Base-by-base conservation (phyloP, 2,329 filamentous ascomycete genomes). In the Mycosphaerella sp. region DNA sequence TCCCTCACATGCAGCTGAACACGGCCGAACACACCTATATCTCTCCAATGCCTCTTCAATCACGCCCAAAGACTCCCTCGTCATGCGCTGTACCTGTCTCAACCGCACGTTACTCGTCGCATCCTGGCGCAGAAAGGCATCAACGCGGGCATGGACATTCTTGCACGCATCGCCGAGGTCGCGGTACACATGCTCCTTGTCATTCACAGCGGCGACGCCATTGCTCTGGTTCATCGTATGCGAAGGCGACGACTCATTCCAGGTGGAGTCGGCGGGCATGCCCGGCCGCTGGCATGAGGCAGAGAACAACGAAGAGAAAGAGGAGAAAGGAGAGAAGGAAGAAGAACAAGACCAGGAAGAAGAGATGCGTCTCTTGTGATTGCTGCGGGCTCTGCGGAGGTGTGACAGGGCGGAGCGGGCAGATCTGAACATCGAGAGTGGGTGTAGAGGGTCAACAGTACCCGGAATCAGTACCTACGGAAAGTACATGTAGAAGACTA, bases 1-100 rank as follows among this genome's bases (percentile, higher is more conserved):
- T 49, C 12, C 9, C 21, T 6, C 9, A 16, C 16, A 30, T 16
- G 10, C 14, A 9, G 40, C 12, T 14, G 25, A 30, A 4, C 12
- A 8, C 21, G 28, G 9, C 30, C 32, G 34, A 18, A 36, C 42
- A 70, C 72, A 93, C 84, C 79, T 79, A 69, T 95, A 97, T 65
- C 77, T 78, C 56, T 80, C 71, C 64, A 96, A 74, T 12, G 90
- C 87, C 62, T 88, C 79, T 54, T 81, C 79, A 52, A 96, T 82
- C 17, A 95, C 82, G 17, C 71, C 76, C 63, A 95, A 76, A 18
- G 89, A 85, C 47, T 80, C 74, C 54, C 81, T 79, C 41, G 87
- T 86, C 73, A 93, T 89, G 51, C 73, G 71, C 71, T 96, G 90
- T 25, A 89, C 81, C 49, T 75, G 75, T 60, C 72, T 74, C 52